Percentiles rank a stretch among this genome's conserved stretches.
phyloP scores from a whole-genome alignment of 2,329 filamentous ascomycete species.

The Venturia oleaginea region DNA sequence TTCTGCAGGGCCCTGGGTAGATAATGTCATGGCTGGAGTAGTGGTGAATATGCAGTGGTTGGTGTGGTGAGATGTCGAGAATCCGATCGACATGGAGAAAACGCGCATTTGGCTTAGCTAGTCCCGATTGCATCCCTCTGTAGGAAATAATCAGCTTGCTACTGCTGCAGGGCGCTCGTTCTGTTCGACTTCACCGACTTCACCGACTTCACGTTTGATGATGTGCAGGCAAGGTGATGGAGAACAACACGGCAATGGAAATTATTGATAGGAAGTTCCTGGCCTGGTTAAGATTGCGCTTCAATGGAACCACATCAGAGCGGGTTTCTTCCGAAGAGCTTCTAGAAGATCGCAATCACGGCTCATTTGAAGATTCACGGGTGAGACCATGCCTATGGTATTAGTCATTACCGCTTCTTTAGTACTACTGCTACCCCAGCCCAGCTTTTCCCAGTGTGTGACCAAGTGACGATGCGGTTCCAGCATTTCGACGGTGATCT shows the following conservation, averaged over 20 bases:
- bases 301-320: neutral
- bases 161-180: neutral
- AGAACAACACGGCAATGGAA: neutral
- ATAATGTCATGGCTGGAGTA: neutral
- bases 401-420: neutral
- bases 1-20: neutral
- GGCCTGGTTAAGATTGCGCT: neutral
- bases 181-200: too few relatives aligned
- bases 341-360: neutral
- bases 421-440: neutral
- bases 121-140: neutral
- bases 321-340: neutral
- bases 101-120: neutral
- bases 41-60: neutral
- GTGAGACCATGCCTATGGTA: neutral
- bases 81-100: neutral
- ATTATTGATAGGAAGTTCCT: neutral
- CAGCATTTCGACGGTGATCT: neutral
- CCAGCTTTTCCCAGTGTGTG: neutral
- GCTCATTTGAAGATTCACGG: neutral
- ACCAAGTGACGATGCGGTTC: neutral
- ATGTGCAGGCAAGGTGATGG: neutral
- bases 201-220: too few relatives aligned
- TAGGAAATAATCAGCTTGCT: neutral
- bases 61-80: neutral